Evolutionary conservation across 257 asterid genomes (phyloP).

Genomic region (Jaltomata sinuosa): DNA sequence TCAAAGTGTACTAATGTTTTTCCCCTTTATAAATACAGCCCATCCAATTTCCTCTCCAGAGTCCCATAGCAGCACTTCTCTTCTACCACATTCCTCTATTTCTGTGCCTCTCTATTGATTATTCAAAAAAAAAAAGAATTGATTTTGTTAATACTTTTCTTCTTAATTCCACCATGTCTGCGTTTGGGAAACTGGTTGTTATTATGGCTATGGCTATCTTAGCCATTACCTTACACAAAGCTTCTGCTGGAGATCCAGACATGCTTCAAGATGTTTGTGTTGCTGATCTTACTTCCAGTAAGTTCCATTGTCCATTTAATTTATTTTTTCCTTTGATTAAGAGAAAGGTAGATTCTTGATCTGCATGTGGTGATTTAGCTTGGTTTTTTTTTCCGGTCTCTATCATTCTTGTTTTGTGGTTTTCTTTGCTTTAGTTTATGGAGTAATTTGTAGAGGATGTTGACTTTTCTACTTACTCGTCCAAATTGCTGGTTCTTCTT

Average conservation of each 20-base stretch:
- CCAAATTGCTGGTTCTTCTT: not conserved
- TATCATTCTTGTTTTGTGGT: not conserved
- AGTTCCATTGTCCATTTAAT: not conserved
- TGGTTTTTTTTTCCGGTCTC: not conserved
- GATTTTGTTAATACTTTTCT: not conserved
- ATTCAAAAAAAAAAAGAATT: not conserved
- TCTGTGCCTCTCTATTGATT: not conserved
- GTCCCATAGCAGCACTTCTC: not conserved
- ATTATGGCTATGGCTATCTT: not conserved
- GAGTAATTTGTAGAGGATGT: not conserved
- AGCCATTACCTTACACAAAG: constrained; percentile 2
- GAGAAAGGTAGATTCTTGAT: not conserved
- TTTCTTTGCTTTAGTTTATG: not conserved
- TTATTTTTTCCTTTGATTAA: not conserved
- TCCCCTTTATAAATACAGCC: constrained; percentile 3
- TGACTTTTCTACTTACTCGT: not conserved
- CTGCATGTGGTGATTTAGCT: not conserved
- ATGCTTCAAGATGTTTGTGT: constrained; percentile 57
- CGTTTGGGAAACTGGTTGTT: not conserved
- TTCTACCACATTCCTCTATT: not conserved
- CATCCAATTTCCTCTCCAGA: not conserved
- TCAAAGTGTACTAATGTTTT: not conserved
- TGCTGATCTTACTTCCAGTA: constrained; percentile 54
- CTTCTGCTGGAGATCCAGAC: constrained; percentile 42
- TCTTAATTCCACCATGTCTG: not conserved